Base-by-base conservation (phyloP, 1,284 basidiomycete genomes). In the Ceratorhiza oryzae-sativae region DNA sequence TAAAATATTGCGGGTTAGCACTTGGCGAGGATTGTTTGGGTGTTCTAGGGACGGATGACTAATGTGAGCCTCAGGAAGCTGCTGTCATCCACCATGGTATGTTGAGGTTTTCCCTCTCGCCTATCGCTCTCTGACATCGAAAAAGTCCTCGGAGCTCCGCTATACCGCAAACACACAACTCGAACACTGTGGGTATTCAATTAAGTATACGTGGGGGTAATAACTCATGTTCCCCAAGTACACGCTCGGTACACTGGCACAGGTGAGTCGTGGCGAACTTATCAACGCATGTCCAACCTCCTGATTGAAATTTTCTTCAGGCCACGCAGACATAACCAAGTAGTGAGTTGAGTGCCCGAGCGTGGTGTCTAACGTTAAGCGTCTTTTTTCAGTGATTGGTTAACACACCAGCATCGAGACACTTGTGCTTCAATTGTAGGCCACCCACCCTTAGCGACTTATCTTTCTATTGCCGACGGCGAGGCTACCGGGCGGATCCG, bases 231-330 rank as follows among this genome's bases (percentile, higher is more conserved):
- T 51, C 48, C 27, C 70, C 18, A 73, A 96, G 94, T 98, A 74
- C 96, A 98, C 81, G 93, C 96, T 77, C 88, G 96, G 72, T 98
- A 99, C 81, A 96, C 94, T 23, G 97, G 96, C 72, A 97, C 93
- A 71, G 91, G 92, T 92, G 48, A 36, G 74, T 41, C 36, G n/a
- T 32, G 32, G 75, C 74, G 87, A 82, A 34, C 30, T 12, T 30
- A 2, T 46, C 45, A 30, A 63, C 61, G 74, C 63, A 76, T 48
- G 34, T 10, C 36, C 63, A 61, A 23, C 15, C 46, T 18, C 45
- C 45, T 68, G 72, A 39, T 62, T 32, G 20, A 65, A n/a, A 49
- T 39, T 27, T 59, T 62, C 56, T 18, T n/a, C 79, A 88, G 95
- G 95, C 65, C 94, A 98, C 82, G 94, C 95, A 41, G 95, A 98